Conservation (phyloP, 805 yeast species). For the Candida pini region DNA sequence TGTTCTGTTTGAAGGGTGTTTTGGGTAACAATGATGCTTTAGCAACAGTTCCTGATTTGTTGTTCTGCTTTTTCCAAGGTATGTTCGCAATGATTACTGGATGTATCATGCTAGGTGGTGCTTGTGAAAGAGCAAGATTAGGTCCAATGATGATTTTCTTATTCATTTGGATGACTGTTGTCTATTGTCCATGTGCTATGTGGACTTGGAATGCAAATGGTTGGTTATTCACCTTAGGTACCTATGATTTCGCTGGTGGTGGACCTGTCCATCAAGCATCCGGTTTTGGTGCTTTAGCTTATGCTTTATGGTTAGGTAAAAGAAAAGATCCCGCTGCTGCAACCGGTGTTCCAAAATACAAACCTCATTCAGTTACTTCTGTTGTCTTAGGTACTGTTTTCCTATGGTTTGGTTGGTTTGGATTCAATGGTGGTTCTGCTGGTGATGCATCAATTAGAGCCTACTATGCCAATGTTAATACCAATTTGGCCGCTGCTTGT, state of each 20-base stretch:
- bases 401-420: constrained; percentile 99
- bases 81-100: constrained; percentile 96
- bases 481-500: constrained; percentile 87
- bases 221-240: constrained; percentile 80
- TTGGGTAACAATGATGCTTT: constrained; percentile 75
- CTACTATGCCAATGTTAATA: constrained; percentile 89
- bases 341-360: constrained; percentile 75
- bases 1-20: constrained; percentile 75
- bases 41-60: constrained; percentile 76
- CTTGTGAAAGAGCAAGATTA: constrained; percentile 93
- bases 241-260: constrained; percentile 96
- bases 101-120: constrained; percentile 94
- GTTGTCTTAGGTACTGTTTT: constrained; percentile 91
- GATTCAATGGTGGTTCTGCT: constrained; percentile 97
- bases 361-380: constrained; percentile 88
- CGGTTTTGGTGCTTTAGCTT: constrained; percentile 92
- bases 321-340: constrained; percentile 76
- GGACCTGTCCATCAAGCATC: constrained; percentile 96
- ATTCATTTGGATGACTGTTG: constrained; percentile 91
- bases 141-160: constrained; percentile 95
- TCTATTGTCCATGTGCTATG: constrained; percentile 91
- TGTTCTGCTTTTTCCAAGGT: constrained; percentile 89
- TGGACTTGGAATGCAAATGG: constrained; percentile 98
- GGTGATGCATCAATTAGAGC: constrained; percentile 92
- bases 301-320: constrained; percentile 87